Percentiles rank a stretch among this genome's conserved stretches.
Conservation (phyloP, 2,329 filamentous ascomycete genomes). For the Thelonectria blattea region DNA sequence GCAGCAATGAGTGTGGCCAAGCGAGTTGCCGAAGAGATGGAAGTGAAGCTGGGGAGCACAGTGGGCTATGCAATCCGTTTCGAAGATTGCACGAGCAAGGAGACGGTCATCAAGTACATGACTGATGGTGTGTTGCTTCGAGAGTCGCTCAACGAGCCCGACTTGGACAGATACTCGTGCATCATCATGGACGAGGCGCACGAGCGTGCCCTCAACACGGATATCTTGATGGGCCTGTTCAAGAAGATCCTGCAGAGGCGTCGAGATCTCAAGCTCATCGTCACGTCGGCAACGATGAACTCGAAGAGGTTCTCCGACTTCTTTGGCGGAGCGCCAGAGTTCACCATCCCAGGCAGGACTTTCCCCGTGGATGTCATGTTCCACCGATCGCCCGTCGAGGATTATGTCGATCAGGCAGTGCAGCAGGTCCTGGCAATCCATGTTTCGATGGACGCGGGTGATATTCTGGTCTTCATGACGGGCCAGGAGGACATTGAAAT, state of each 20-base stretch:
- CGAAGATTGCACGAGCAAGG: conserved; percentile 95
- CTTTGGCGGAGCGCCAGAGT: conserved; percentile 94
- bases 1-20: conserved; percentile 99
- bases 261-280: conserved; percentile 92
- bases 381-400: conserved; percentile 91
- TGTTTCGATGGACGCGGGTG: conserved; percentile 88
- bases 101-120: conserved; percentile 99
- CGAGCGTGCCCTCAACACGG: conserved; percentile 94
- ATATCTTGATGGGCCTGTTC: conserved; percentile 95
- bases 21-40: conserved; percentile 98
- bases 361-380: conserved; percentile 98
- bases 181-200: conserved; percentile 99
- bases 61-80: conserved; percentile 98
- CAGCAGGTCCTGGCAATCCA: conserved; percentile 96
- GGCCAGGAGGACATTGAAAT: conserved; percentile 98
- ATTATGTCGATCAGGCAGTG: conserved; percentile 96
- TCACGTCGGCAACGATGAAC: conserved; percentile 99
- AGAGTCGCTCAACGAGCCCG: conserved; percentile 90
- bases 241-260: conserved; percentile 94
- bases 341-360: conserved; percentile 92
- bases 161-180: conserved; percentile 94
- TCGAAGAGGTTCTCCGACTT: conserved; percentile 95
- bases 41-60: conserved; percentile 82
- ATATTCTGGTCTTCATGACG: conserved; percentile 99
- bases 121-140: conserved; percentile 94